phyloP scores from a whole-genome alignment of 257 asterid species.

The Scutellaria baicalensis region DNA sequence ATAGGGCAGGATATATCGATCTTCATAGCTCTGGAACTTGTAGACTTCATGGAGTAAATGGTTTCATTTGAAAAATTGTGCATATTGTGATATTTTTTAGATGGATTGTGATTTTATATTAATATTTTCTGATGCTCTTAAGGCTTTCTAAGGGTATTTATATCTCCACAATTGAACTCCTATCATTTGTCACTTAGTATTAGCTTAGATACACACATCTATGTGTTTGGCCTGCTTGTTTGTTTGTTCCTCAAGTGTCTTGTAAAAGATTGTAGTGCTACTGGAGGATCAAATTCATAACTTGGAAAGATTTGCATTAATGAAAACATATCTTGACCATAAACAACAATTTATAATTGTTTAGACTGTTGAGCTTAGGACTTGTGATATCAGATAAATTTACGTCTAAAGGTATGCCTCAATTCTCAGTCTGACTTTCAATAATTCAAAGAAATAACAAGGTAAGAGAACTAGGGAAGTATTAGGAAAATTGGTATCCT shows the following conservation, averaged over 20 bases:
- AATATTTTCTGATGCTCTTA: background rate
- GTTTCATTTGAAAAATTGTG: background rate
- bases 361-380: slow-evolving; percentile 7
- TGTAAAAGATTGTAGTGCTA: background rate
- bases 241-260: background rate
- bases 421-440: background rate
- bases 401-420: background rate
- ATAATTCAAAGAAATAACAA: background rate
- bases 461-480: background rate
- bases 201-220: background rate
- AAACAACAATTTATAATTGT: background rate
- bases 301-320: background rate
- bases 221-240: background rate
- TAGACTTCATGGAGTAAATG: background rate
- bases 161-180: background rate
- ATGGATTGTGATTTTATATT: background rate
- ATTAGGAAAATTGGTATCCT: background rate
- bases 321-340: background rate
- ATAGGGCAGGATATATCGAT: background rate
- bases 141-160: background rate
- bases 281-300: background rate
- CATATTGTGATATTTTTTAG: background rate
- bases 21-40: background rate
- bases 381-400: background rate
- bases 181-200: background rate